Evolutionary conservation across 257 asterid genomes (phyloP), one percentile per base, ranked within the genome.

Genomic region (Linderniella brevidens): DNA sequence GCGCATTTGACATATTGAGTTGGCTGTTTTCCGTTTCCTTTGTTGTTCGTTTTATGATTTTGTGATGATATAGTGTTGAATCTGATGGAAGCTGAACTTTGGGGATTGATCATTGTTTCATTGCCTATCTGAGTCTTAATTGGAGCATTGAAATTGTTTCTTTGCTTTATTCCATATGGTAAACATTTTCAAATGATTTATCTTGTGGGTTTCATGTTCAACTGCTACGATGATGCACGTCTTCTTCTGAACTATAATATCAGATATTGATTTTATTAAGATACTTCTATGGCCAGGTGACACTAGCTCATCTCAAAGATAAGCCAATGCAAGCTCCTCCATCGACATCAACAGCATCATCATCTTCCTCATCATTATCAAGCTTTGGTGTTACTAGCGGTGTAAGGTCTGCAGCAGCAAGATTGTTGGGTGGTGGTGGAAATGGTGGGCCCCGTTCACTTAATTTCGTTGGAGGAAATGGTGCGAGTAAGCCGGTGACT

Each of bases 381-480:
- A 70, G 67, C 72, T 60, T 77, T 56, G 93, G 94, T 44, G 86
- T 79, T 20, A 73, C 73, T 73, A 72, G 92, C 77, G 94, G 99
- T 41, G 86, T 90, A 58, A 79, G 94, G 63, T 85, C 96, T 35
- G 99, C 96, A 36, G 99, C 99, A 37, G 93, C 96, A 8, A 77
- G 94, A 72, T 57, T 90, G 19, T 75, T 82, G 63, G 93, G 96
- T 38, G 73, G 96, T 38, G 73, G 82, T 35, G 83, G 88, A 10
- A 90, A 90, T 25, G 32, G 32, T 62, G 99, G 99, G 53, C 73
- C 92, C 58, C 73, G 77, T 54, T 73, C 99, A 14, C 94, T 85
- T 81, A 70, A 93, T 85, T 90, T 90, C 69, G 93, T 71, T 41
- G 96, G 94, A 61, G 94, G 93, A 37, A 90, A 90, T 64, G 96